Evolutionary conservation across 1,284 basidiomycete genomes (phyloP).

Genomic region (Vanrija pseudolonga): DNA sequence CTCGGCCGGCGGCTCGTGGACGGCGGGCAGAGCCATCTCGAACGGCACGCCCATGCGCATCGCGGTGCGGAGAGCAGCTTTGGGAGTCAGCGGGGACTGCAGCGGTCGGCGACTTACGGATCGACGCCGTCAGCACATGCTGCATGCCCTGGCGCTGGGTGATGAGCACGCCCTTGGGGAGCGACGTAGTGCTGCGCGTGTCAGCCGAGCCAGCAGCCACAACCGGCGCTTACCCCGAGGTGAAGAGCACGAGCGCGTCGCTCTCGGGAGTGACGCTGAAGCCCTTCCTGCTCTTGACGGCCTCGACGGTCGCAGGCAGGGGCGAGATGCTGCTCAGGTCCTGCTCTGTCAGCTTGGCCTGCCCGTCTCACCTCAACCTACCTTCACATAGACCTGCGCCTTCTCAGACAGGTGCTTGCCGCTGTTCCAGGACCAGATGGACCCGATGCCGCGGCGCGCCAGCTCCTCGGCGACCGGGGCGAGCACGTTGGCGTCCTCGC

Average conservation of each 20-base stretch:
- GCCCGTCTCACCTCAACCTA: neutral
- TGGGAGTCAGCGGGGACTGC: neutral
- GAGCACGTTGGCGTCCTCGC: constrained; percentile 24
- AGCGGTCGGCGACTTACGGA: constrained; percentile 1
- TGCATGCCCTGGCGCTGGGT: constrained; percentile 12
- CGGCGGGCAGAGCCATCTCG: constrained; percentile 13
- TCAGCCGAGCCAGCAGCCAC: neutral
- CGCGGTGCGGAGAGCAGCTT: constrained; percentile 17
- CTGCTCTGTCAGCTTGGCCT: neutral
- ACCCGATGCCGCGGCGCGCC: neutral
- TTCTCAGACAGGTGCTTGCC: neutral
- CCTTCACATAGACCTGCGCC: neutral
- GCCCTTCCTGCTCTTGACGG: constrained; percentile 4
- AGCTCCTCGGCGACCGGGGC: constrained; percentile 6
- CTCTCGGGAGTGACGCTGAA: constrained; percentile 23
- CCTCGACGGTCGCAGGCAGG: constrained; percentile 4
- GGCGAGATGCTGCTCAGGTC: neutral
- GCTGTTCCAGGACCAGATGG: constrained; percentile 11
- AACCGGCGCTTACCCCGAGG: constrained; percentile 11
- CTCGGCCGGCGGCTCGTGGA: neutral
- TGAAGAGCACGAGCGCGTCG: constrained; percentile 44
- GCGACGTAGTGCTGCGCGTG: constrained; percentile 6
- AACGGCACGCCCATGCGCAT: constrained; percentile 30
- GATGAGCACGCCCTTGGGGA: constrained; percentile 18
- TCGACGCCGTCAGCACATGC: constrained; percentile 6